Evolutionary conservation across 345 rosid species (phyloP).

Genomic region (Salix caprea): DNA sequence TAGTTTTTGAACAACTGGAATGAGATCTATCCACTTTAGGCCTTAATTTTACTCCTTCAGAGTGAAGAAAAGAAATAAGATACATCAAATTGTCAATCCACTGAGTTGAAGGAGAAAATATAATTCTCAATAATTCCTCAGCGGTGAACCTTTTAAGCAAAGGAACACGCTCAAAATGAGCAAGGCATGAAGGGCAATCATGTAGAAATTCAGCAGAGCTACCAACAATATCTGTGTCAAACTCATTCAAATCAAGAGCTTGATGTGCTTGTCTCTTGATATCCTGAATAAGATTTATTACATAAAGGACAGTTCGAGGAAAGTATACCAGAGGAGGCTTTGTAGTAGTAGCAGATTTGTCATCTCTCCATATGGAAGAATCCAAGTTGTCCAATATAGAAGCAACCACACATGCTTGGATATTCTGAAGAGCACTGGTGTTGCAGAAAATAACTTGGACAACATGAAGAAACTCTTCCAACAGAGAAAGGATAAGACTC

Average conservation of each 20-base stretch:
- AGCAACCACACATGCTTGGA: slow-evolving; percentile 66
- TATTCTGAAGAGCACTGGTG: slow-evolving; percentile 52
- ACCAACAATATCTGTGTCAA: slow-evolving; percentile 33
- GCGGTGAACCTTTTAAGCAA: slow-evolving; percentile 52
- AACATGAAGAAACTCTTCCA: slow-evolving; percentile 85
- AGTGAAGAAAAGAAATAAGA: slow-evolving; percentile 61
- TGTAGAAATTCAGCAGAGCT: slow-evolving; percentile 25
- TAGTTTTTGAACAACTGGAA: slow-evolving; percentile 53
- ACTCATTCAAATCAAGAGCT: slow-evolving; percentile 46
- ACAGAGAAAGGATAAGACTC: slow-evolving; percentile 51
- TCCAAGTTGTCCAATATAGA: slow-evolving; percentile 66
- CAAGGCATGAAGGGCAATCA: slow-evolving; percentile 47
- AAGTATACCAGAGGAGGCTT: slow-evolving; percentile 69
- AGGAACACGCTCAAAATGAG: slow-evolving; percentile 52
- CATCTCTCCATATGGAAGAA: slow-evolving; percentile 68
- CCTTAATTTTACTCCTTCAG: slow-evolving; percentile 70
- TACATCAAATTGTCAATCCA: slow-evolving; percentile 82
- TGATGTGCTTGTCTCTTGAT: slow-evolving; percentile 53
- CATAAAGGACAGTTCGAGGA: slow-evolving; percentile 62
- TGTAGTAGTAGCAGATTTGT: slow-evolving; percentile 42
- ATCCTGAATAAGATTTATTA: slow-evolving; percentile 67
- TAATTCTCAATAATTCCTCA: slow-evolving; percentile 59
- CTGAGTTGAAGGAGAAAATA: slow-evolving; percentile 66
- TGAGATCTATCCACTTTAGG: slow-evolving; percentile 62
- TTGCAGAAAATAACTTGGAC: slow-evolving; percentile 64